Evolutionary conservation across 208 protist genomes (phyloP).

Genomic region (Leishmania guyanensis): DNA sequence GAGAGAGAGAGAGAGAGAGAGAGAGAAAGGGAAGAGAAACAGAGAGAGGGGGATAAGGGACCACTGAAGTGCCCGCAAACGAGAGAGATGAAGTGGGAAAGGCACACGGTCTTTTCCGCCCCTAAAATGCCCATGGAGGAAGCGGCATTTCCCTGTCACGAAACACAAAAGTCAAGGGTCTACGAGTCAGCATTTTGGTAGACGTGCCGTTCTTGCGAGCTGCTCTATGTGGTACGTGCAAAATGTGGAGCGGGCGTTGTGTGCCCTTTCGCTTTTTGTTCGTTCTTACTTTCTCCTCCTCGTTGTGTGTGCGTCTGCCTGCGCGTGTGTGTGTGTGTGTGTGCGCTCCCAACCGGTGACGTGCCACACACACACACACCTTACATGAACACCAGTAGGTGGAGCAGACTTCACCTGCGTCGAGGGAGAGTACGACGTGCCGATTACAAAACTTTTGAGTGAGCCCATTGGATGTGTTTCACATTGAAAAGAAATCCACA

Average conservation of each 20-base stretch:
- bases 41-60: not conserved
- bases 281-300: not conserved
- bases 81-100: not conserved
- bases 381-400: no score
- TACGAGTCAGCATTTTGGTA: not conserved
- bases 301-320: no score
- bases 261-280: not conserved
- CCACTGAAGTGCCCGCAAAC: not conserved
- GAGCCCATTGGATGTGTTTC: not conserved
- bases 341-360: not conserved
- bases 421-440: not conserved
- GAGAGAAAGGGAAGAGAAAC: not conserved
- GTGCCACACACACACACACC: not conserved
- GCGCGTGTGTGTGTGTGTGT: no score
- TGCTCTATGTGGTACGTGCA: not conserved
- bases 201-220: not conserved
- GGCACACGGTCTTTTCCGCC: not conserved
- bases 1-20: not conserved
- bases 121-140: not conserved
- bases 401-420: no score
- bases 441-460: not conserved
- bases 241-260: not conserved
- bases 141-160: not conserved
- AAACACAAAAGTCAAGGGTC: not conserved
- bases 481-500: not conserved